Evolutionary conservation across 805 yeast species (phyloP), one percentile per base, ranked within the genome.

Genomic region (Vanderwaltozyma polyspora): DNA sequence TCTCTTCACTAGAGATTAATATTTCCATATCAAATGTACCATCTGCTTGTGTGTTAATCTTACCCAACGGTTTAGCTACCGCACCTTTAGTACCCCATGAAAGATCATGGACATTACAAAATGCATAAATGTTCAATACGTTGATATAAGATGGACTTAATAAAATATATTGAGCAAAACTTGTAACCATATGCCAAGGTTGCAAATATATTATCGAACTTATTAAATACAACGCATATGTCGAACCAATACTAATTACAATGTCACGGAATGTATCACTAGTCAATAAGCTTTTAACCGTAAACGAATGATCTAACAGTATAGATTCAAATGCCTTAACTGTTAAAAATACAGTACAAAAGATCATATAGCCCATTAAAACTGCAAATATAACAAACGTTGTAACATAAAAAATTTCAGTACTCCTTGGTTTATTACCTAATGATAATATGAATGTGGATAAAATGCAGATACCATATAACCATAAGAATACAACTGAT

Each of bases 61-160:
- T 76, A 40, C 96, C 97, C 48, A 91, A 67, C 72, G 94, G 60
- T 65, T 72, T 52, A 30, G 74, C 69, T 9, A 74, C 75, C 33
- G 78, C 84, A 31, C 94, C 95, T 57, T 87, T 84, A 4, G 95
- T 89, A 55, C 97, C 97, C 97, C 97, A 89, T 6, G 95, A 82
- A 31, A 89, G 77, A 64, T 89, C 98, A 57, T 89, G 95, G 40
- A 89, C 79, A 59, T 89, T 89, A 65, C 96, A 87, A 57, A 89
- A 87, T 3, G 97, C 94, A 60, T 89, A 89, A 41, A 89, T 89
- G 57, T 85, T 86, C 52, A 89, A 66, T 34, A 87, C 89, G 51
- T 89, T 87, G 59, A 86, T 77, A 57, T 87, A 91, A 0, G 93
- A 74, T 0, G 98, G 98, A 42, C 87, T 76, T 37, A 89, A 59